Percentiles rank a stretch among this genome's conserved stretches.
These are phyloP conservation scores for Umbilicaria muhlenbergii DNA, from an alignment of 495 filamentous ascomycete genomes.

Conservation along the genomic window DNA sequence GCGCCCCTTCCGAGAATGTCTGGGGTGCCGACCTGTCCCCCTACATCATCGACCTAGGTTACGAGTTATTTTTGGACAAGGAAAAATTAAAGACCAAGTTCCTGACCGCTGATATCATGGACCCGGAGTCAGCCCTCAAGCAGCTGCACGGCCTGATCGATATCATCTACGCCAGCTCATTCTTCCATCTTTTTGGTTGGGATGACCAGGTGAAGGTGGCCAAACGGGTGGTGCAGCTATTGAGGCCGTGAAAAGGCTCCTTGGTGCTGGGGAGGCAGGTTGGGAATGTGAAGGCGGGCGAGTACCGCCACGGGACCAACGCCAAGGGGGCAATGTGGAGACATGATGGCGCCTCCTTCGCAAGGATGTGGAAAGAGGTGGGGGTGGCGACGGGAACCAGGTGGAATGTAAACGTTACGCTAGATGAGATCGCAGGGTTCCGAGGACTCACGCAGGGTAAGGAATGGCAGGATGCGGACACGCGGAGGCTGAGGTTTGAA, in stretches of 20 bases:
- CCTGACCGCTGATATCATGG: constrained; percentile 27
- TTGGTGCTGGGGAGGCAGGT: constrained; percentile 3
- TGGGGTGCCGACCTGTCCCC: constrained; percentile 33
- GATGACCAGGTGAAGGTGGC: constrained; percentile 33
- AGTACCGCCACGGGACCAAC: constrained; percentile 5
- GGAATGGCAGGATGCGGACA: too few species aligned
- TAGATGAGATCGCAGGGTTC: too few species aligned
- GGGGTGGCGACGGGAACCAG: constrained; percentile 26
- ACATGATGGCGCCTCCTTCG: constrained; percentile 30
- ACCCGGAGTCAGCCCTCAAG: constrained; percentile 19
- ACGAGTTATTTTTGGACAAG: constrained; percentile 32
- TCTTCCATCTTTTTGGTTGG: constrained; percentile 47
- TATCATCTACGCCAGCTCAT: constrained; percentile 36
- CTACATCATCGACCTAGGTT: constrained; percentile 34
- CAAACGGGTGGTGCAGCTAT: constrained; percentile 27
- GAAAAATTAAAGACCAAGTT: constrained; percentile 15
- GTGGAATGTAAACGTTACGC: constrained; percentile 25
- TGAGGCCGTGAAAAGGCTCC: background rate
- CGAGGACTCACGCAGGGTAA: too few species aligned
- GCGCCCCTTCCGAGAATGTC: constrained; percentile 23
- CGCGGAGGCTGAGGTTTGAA: too few species aligned
- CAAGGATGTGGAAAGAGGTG: constrained; percentile 34
- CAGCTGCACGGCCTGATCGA: constrained; percentile 31
- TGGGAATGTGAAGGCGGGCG: background rate
- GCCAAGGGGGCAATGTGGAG: constrained; percentile 18